Evolutionary conservation across 768 basidiomycete genomes (phyloP), one percentile per base, ranked within the genome.

Genomic region (Pleurotus platypus): DNA sequence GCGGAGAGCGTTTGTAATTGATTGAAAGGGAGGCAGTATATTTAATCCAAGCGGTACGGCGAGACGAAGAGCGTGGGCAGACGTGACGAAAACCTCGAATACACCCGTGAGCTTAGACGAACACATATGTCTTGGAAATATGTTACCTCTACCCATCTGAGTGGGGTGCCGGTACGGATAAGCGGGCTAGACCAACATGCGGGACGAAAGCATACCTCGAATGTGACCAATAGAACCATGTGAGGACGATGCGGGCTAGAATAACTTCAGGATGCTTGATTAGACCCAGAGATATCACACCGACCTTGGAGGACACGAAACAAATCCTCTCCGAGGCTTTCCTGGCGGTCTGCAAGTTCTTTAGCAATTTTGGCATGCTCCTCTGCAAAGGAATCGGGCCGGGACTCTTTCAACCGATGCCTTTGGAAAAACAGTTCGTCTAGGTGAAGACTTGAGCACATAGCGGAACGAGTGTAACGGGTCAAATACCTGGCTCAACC

Each of bases 161-260:
- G 45, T 18, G 16, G 54, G 53, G n/a, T 39, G 18, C 39, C 53
- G 18, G 49, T 63, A 30, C 61, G 58, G 61, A 47, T 62, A 47
- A 49, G 35, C 40, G 18, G 26, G 11, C 46, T 7, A 56, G 47
- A 4, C 24, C 7, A 22, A 35, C 48, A 55, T 15, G 16, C 45
- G 55, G 35, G n/a, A 26, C 43, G 39, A 35, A 35, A 20, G 27
- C 77, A 59, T 59, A 84, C 86, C 81, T 85, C 48, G 85, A 85
- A 66, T 89, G 84, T 47, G 79, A 84, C 81, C 85, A 88, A 62
- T 87, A 87, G 67, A 86, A 89, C 85, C 87, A 88, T 7, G 79
- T 78, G 45, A 89, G 70, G 43, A 90, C 74, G 12, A 86, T 74
- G 45, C 79, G 75, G 8, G 87, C 89, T 91, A 5, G 11, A 42